Percentiles rank a stretch among this genome's conserved stretches.
phyloP scores from a whole-genome alignment of 1,284 basidiomycete genomes.

The Ceratobasidium sp. region DNA sequence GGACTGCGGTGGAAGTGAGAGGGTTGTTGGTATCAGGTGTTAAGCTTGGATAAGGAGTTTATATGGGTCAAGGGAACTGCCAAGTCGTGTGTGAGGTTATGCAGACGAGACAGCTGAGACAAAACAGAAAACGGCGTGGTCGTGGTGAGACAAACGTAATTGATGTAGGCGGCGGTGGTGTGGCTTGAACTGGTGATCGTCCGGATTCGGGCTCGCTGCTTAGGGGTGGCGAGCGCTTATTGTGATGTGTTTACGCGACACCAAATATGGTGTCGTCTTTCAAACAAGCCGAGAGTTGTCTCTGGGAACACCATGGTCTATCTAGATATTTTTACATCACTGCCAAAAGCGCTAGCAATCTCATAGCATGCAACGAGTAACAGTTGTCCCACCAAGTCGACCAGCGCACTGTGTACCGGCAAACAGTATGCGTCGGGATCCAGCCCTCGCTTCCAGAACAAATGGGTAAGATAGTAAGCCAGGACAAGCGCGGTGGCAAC shows the following conservation, averaged over 20 bases:
- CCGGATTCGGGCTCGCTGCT: constrained; percentile 22
- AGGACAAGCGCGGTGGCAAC: constrained; percentile 76
- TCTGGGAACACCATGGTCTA: background rate
- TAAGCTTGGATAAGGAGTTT: constrained; percentile 16
- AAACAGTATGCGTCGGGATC: constrained; percentile 97
- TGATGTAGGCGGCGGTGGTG: constrained; percentile 23
- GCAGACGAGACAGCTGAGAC: background rate
- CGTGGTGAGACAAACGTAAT: background rate
- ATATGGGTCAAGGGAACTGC: background rate
- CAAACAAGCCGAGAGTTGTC: background rate
- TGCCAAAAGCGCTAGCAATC: constrained; percentile 59
- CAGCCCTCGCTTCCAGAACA: constrained; percentile 83
- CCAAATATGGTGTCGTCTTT: constrained; percentile 15
- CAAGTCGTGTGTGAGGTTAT: background rate
- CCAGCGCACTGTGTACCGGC: constrained; percentile 88
- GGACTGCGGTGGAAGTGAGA: background rate
- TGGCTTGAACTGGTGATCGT: constrained; percentile 31
- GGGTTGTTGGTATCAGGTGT: background rate
- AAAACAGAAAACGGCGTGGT: background rate
- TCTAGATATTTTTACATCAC: constrained; percentile 34
- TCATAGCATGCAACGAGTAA: constrained; percentile 82
- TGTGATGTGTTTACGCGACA: constrained; percentile 14
- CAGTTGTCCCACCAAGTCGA: constrained; percentile 92
- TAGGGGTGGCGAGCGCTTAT: constrained; percentile 38
- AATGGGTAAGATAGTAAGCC: constrained; percentile 77